These are phyloP conservation scores for Chenopodium quinoa DNA, from an alignment of 148 eudicot genomes.

Conservation along the genomic window DNA sequence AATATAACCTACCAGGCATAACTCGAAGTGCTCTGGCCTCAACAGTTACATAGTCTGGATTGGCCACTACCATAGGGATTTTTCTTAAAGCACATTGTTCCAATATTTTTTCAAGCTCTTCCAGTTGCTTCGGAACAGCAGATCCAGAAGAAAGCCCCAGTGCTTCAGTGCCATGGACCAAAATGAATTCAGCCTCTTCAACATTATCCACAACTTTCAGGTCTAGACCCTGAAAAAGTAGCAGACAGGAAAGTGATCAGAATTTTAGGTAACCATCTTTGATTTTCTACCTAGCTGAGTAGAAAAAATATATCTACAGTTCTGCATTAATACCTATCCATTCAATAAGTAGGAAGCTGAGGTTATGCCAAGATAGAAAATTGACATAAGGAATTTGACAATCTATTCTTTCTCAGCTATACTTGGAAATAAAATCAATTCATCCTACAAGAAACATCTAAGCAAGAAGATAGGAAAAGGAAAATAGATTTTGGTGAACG, in stretches of 20 bases:
- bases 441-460: neutral
- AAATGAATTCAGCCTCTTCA: conserved; percentile 84
- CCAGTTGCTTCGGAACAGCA: conserved; percentile 53
- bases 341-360: neutral
- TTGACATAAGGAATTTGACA: neutral
- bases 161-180: conserved; percentile 97
- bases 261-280: neutral
- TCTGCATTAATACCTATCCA: neutral
- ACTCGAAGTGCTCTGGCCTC: conserved; percentile 84
- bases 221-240: conserved; percentile 61
- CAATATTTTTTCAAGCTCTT: conserved; percentile 73
- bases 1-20: conserved; percentile 73
- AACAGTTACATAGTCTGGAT: conserved; percentile 96
- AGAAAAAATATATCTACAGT: neutral
- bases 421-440: neutral
- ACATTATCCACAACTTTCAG: conserved; percentile 78
- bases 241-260: neutral
- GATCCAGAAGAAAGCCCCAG: conserved; percentile 74
- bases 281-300: neutral
- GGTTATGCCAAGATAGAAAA: neutral
- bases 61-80: conserved; percentile 96
- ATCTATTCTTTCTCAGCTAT: neutral
- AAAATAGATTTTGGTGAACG: neutral
- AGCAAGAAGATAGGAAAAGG: neutral
- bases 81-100: conserved; percentile 62